A percentile compares a stretch with the other conserved stretches of the same genome.
These are phyloP conservation scores for Solanum infundibuliforme DNA, from an alignment of 257 asterid species.

Conservation along the genomic window DNA sequence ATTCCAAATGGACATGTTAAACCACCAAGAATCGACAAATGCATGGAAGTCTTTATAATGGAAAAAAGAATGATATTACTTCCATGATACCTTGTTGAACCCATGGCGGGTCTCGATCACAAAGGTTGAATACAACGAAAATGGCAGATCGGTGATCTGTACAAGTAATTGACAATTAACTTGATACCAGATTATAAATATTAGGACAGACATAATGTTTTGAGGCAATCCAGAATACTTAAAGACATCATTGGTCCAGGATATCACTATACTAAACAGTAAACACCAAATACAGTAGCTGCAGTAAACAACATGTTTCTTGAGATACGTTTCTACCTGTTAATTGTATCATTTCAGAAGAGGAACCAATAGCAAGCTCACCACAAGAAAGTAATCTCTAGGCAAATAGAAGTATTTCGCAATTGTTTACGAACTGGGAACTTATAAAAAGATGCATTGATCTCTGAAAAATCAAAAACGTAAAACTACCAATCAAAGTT, in stretches of 20 bases:
- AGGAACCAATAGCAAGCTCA: not conserved
- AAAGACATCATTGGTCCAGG: not conserved
- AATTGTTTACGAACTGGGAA: not conserved
- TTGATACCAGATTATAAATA: not conserved
- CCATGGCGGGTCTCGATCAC: constrained; percentile 96
- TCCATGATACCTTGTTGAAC: constrained; percentile 53
- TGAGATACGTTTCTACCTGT: not conserved
- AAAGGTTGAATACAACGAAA: constrained; percentile 87
- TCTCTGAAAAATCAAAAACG: not conserved
- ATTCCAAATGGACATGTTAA: not conserved
- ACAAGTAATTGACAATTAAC: not conserved
- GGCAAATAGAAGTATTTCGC: not conserved
- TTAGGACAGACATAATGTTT: not conserved
- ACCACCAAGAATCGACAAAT: not conserved
- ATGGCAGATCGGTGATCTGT: constrained; percentile 95
- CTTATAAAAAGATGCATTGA: not conserved
- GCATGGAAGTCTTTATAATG: not conserved
- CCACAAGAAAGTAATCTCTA: not conserved
- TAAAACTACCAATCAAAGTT: not conserved
- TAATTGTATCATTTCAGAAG: not conserved
- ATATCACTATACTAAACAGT: not conserved
- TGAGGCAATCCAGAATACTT: not conserved
- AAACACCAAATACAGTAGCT: not conserved
- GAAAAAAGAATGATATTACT: not conserved
- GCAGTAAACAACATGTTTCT: not conserved